Evolutionary conservation across 73 alveolate species (phyloP).

Genomic region (Stentor coeruleus): DNA sequence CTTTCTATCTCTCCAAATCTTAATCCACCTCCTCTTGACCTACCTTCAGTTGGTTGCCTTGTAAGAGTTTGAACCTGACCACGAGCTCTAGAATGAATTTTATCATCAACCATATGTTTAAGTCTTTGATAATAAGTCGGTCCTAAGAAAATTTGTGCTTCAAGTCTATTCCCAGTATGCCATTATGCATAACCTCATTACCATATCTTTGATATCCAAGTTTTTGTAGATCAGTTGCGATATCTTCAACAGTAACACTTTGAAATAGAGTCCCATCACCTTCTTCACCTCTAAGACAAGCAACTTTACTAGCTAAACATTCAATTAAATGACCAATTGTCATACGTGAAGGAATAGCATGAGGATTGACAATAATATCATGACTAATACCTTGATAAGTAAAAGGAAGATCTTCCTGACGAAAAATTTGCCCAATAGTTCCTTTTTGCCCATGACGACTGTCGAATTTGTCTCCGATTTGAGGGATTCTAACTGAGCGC

Average conservation of each 20-base stretch:
- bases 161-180: conserved; percentile 96
- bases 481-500: conserved; percentile 92
- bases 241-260: conserved; percentile 91
- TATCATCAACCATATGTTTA: conserved; percentile 99
- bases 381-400: conserved; percentile 93
- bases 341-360: conserved; percentile 99
- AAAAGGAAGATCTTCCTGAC: conserved; percentile 98
- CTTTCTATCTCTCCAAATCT: conserved; percentile 99
- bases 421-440: conserved; percentile 98
- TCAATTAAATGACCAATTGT: conserved; percentile 99
- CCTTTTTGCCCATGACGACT: conserved; percentile 99
- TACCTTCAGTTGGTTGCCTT: conserved; percentile 99
- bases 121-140: conserved; percentile 99
- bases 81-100: conserved; percentile 96
- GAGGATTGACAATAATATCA: conserved; percentile 98
- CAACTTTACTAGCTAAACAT: conserved; percentile 92
- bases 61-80: conserved; percentile 94
- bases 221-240: conserved; percentile 82
- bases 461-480: conserved; percentile 99
- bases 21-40: conserved; percentile 99
- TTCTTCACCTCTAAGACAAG: conserved; percentile 85
- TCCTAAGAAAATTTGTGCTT: conserved; percentile 93
- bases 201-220: conserved; percentile 95
- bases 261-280: conserved; percentile 99
- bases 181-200: conserved; percentile 96